Base-by-base conservation (phyloP, 768 basidiomycete species). In the Dentipellis sp. region DNA sequence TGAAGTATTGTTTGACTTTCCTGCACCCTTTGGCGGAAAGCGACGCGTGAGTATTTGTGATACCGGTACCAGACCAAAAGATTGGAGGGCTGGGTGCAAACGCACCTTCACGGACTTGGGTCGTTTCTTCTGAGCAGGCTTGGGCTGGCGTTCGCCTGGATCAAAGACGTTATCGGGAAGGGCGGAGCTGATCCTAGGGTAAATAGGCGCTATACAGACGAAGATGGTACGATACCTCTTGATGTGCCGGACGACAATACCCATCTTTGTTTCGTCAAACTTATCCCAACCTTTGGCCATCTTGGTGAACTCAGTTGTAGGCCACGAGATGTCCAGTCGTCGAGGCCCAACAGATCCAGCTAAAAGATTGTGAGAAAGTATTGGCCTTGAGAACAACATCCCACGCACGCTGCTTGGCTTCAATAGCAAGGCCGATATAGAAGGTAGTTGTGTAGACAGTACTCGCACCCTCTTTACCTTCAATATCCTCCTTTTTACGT, bases 361-460 rank as follows among this genome's bases (percentile, higher is more conserved):
- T 94, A 16, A 50, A 58, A 52, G 54, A 10, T 38, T 3, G 40
- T 42, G 40, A 45, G 16, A 57, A 49, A 37, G 29, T 29, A 29
- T 29, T 29, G 29, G 53, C 47, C 12, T 49, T 53, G 52, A 57
- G 40, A 59, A 29, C 48, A 52, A 29, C 39, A 52, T 51, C 59
- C 62, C 59, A 77, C 79, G 74, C 73, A 97, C 94, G 79, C 72
- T 84, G 88, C 74, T 87, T 94, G 55, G 91, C 88, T 68, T 93
- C 88, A 59, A 99, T 90, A 46, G 84, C 81, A 55, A 99, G 79
- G 17, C 97, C 97, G 61, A 99, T 93, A 66, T 95, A 99, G 71
- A 97, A 98, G 1, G 90, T 92, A n/a, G 94, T 94, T n/a, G 93
- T 89, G 67, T 88, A 81, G 9, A 97, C 90, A n/a, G 82, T 77